Evolutionary conservation across 2,329 filamentous ascomycete species (phyloP), one percentile per base, ranked within the genome.

Genomic region (Fusarium foetens): DNA sequence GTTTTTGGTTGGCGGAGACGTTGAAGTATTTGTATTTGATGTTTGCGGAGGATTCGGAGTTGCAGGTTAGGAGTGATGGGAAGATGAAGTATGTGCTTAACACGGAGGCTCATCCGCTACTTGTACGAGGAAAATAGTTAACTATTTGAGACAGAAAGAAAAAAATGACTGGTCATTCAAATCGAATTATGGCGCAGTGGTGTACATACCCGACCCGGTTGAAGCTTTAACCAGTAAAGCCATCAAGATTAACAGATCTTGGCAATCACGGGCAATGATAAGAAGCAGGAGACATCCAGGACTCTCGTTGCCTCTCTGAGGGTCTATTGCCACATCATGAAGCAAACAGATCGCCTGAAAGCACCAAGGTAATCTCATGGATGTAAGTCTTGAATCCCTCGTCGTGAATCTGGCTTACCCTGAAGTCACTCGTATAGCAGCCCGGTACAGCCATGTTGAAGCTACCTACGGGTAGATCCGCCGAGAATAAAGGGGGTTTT

Each of bases 1-100:
- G 72, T 5, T 75, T 75, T 21, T 75, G 72, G 72, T 45, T 75
- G 7, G 72, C 72, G 0, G 73, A 75, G 42, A 75, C 70, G 8
- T 17, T 75, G 35, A 75, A 75, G n/a, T 75, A 75, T 33, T 33
- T 75, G 29, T 75, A 75, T 25, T 10, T 75, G 31, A 73, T 70
- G 8, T 75, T 75, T 35, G 55, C 72, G 1, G 72, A 75, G 8
- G 67, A 75, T 19, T 31, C 54, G 1, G 73, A 75, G 17, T 33
- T 61, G 8, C 72, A 75, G 41, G 52, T 73, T 1, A 62, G 42
- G 31, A 73, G 67, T 14, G 64, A 75, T 17, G 73, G 73, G 1
- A 53, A 31, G 49, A 73, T 71, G 59, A 68, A 65, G 13, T 75
- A 71, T 59, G 67, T 75, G 16, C 39, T 75, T 0, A 75, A 69